These are phyloP conservation scores for Fusarium nodosum DNA, from an alignment of 2,329 filamentous ascomycete genomes.

Conservation along the genomic window DNA sequence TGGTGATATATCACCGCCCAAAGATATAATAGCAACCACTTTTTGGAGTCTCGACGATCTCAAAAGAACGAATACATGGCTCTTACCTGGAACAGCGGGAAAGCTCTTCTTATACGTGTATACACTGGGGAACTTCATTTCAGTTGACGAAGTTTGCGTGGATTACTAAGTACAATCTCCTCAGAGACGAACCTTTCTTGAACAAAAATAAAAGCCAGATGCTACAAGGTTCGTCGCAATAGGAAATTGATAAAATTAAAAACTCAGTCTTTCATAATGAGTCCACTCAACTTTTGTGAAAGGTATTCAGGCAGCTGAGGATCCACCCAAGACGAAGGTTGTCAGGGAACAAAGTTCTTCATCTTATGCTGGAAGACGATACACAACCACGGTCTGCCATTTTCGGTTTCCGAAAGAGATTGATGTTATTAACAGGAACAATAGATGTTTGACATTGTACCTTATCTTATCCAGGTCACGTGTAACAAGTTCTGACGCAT, in stretches of 20 bases:
- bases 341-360: not conserved
- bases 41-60: not conserved
- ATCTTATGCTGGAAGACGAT: not conserved
- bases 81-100: not conserved
- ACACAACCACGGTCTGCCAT: no score
- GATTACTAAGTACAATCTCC: not conserved
- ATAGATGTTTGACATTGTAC: not conserved
- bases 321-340: not conserved
- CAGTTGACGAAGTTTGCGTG: no score
- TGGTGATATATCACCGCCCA: not conserved
- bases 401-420: no score
- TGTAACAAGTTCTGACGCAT: not conserved
- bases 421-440: not conserved
- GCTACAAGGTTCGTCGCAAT: not conserved
- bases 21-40: not conserved
- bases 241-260: not conserved
- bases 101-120: not conserved
- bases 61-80: not conserved
- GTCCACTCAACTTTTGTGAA: not conserved
- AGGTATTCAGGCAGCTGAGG: no score
- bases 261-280: not conserved
- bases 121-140: not conserved
- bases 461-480: not conserved
- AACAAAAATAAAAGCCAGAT: not conserved
- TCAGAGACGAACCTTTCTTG: not conserved